A percentile compares a stretch with the other conserved stretches of the same genome.
These are phyloP conservation scores for Cyclostephanos tholiformis DNA, from an alignment of 108 stramenopile species.

Conservation along the genomic window DNA sequence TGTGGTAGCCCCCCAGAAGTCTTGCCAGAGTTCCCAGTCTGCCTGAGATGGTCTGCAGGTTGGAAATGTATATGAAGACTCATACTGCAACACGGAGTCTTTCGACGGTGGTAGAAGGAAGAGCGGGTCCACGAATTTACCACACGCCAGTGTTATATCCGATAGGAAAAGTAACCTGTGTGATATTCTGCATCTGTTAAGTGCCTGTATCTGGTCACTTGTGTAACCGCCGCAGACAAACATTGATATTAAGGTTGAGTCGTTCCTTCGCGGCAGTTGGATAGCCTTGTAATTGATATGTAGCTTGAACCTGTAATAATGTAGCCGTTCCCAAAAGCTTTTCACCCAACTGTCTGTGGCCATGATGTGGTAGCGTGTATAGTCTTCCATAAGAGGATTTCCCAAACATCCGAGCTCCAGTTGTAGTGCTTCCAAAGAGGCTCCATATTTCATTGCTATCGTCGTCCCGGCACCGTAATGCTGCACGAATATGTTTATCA, in stretches of 20 bases:
- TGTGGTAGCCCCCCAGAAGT: not conserved
- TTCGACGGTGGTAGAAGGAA: not conserved
- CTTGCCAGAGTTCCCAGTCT: not conserved
- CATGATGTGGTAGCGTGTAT: too few species aligned
- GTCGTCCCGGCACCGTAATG: not conserved
- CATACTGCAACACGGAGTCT: not conserved
- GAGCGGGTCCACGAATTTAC: not conserved
- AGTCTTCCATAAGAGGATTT: too few species aligned
- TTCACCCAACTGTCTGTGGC: conserved; percentile 1
- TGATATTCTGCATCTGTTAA: not conserved
- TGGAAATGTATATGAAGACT: not conserved
- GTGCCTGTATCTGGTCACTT: not conserved
- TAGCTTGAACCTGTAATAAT: not conserved
- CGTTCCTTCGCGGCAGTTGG: not conserved
- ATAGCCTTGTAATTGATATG: not conserved
- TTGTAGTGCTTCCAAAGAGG: not conserved
- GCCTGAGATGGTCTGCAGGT: not conserved
- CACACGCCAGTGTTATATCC: conserved; percentile 5
- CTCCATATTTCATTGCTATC: not conserved
- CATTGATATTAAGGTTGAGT: not conserved
- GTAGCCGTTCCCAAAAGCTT: not conserved
- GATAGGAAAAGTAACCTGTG: not conserved
- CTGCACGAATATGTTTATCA: not conserved
- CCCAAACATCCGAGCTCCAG: not conserved
- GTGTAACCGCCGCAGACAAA: not conserved